Evolutionary conservation across 345 rosid species (phyloP), one percentile per base, ranked within the genome.

Genomic region (Boechera stricta): DNA sequence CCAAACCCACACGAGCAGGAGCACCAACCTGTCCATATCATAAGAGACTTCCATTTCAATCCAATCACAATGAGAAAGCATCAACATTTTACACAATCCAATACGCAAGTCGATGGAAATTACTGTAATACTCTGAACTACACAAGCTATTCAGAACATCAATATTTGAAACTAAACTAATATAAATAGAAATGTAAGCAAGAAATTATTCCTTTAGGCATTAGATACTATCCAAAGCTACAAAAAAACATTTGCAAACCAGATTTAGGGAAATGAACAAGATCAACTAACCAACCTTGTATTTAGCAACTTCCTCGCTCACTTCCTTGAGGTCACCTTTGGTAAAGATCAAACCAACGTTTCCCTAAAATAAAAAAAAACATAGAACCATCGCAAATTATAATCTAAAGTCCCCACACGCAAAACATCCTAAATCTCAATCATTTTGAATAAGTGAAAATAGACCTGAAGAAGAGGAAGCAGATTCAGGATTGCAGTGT

Each of bases 291-390:
- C 77, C 1, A 24, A 90, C 98, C 98, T 94, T 94, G 87, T 94
- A 94, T 79, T 92, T 92, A 29, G 90, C 90, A 60, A 94, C 97
- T 80, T 90, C 98, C 68, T 92, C 98, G 1, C 96, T 89, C 64
- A 92, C 98, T 88, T 94, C 98, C 85, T 94, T 94, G 78, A 94
- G 84, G 72, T 94, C 98, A 77, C 98, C 98, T 78, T 92, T 92
- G 5, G 98, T 94, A 84, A 94, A 94, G 69, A 94, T 92, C 85
- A 94, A 82, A 3, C 98, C 98, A 33, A 94, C 97, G 51, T 94
- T 94, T 2, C 98, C 98, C 98, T 94, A 44, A 4, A 52, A 6
- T 42, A 52, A 5, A 47, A 10, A 13, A 67, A 29, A 71, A 71
- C 38, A 29, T 1, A 2, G 10, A 60, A 33, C 5, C 11, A 74